Base-by-base conservation (phyloP, 2,329 filamentous ascomycete genomes). In the Penicillium hordei region DNA sequence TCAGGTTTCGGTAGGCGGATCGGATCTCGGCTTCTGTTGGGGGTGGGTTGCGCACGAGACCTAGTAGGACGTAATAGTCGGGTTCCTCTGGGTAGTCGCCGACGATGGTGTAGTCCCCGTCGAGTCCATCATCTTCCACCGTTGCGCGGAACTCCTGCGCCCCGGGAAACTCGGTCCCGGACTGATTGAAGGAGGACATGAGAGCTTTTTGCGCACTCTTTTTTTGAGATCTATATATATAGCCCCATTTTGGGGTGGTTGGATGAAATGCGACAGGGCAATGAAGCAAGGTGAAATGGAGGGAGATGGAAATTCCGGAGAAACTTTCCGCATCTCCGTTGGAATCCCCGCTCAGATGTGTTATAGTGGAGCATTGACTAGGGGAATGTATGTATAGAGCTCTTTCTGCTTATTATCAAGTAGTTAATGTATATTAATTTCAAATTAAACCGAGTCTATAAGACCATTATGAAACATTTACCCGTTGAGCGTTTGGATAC, bases 51-150 rank as follows among this genome's bases (percentile, higher is more conserved):
- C 70, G 70, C 12, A 74, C 61, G 15, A 79, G 70, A 7, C 72
- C 73, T 7, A 79, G 68, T n/a, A 78, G 61, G 49, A 71, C 67
- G 56, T 79, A 79, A 60, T 77, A 78, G 59, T 79, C 77, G 25
- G 65, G 51, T 57, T 73, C 67, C 17, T 69, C 60, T n/a, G 73
- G 68, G 58, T 74, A 73, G 31, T 66, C 58, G 58, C 65, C 62
- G 19, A 70, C 42, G 49, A 59, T 51, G 48, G 59, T 66, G 55
- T 72, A 71, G n/a, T 71, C 67, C 38, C 57, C 60, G 43, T 72
- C 66, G 43, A 63, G 62, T 29, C 58, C 63, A 36, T 68, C 65
- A 53, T 68, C 57, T 29, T 62, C 62, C 48, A 55, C 33, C 19
- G 58, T 44, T 7, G 59, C 48, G 50, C 63, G 57, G 38, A 61